A percentile compares a stretch with the other conserved stretches of the same genome.
These are phyloP conservation scores for Corymbia calophylla DNA, from an alignment of 441 rosid genomes.

Conservation along the genomic window DNA sequence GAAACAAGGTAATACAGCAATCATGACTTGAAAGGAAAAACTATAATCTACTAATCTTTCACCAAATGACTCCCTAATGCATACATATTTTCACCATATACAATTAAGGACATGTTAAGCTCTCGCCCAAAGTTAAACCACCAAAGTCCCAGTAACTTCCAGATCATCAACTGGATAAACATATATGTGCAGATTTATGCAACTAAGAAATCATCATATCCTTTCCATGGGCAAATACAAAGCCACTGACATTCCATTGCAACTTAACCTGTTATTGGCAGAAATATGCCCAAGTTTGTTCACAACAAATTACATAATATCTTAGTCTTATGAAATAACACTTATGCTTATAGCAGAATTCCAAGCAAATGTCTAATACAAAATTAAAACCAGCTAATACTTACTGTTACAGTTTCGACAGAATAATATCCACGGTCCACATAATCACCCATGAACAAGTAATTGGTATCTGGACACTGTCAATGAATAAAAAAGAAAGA, in stretches of 20 bases:
- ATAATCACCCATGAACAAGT: conserved; percentile 80
- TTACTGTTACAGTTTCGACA: conserved; percentile 74
- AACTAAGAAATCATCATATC: neutral
- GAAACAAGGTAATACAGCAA: neutral
- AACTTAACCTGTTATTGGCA: neutral
- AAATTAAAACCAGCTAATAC: neutral
- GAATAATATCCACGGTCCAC: conserved; percentile 82
- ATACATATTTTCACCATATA: neutral
- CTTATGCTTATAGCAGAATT: neutral
- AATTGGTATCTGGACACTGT: conserved; percentile 84
- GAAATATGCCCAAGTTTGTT: neutral
- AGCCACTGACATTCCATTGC: neutral
- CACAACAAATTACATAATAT: neutral
- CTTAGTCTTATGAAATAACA: neutral
- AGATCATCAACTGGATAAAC: neutral
- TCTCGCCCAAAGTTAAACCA: neutral
- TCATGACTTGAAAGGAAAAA: neutral
- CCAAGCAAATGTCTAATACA: neutral
- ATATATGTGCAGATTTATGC: neutral
- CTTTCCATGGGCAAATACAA: neutral
- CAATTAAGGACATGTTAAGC: neutral
- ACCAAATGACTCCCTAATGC: neutral
- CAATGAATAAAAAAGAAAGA: conserved; percentile 4
- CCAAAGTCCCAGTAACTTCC: neutral
- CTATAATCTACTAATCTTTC: neutral